phyloP scores from a whole-genome alignment of 257 asterid species.

The Solanum chaucha region DNA sequence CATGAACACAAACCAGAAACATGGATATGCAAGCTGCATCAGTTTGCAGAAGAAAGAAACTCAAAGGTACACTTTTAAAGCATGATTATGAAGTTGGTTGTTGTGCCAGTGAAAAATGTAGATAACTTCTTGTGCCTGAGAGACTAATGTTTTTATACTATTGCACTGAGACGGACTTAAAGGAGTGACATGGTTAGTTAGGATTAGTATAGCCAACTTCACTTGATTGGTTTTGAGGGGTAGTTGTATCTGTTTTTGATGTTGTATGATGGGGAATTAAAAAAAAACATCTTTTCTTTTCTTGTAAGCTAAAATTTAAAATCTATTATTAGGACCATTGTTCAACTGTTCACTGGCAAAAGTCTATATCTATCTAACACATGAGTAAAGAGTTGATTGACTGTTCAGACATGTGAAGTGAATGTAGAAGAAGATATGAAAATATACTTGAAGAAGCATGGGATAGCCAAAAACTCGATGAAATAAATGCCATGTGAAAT shows the following conservation, averaged over 20 bases:
- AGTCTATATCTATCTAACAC: background rate
- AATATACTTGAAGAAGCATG: background rate
- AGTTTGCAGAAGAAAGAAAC: conserved; percentile 16
- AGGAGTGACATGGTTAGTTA: background rate
- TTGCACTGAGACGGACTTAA: background rate
- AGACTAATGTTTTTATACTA: background rate
- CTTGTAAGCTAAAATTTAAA: background rate
- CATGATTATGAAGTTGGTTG: background rate
- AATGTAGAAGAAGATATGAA: background rate
- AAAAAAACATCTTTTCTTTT: background rate
- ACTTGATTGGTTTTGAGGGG: background rate
- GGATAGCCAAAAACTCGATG: background rate
- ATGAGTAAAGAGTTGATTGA: background rate
- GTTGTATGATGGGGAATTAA: background rate
- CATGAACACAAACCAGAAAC: conserved; percentile 22
- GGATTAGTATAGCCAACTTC: background rate
- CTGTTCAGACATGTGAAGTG: background rate
- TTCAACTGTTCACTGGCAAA: background rate
- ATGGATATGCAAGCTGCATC: conserved; percentile 35
- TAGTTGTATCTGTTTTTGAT: background rate
- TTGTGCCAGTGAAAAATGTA: background rate
- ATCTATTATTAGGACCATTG: background rate
- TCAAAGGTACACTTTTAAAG: conserved; percentile 3
- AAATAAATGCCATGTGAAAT: background rate
- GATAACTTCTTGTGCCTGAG: background rate